Evolutionary conservation across 139 green algal species (phyloP), one percentile per base, ranked within the genome.

Genomic region (Eudorina sp.): DNA sequence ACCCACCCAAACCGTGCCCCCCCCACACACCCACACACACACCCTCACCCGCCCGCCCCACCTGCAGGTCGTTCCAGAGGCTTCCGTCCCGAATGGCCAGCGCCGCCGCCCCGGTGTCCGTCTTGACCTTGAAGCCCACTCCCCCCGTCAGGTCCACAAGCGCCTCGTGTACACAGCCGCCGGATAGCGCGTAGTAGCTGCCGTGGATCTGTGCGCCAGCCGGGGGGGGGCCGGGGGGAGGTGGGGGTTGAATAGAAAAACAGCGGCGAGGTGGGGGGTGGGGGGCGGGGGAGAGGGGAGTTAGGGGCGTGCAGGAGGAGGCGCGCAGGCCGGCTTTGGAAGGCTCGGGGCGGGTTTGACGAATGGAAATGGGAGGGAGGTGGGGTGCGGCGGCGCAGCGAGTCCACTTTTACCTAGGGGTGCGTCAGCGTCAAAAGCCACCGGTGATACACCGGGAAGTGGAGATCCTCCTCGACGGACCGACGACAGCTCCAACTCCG

Each of bases 61-160:
- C 79, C 48, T 48, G 43, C 62, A 93, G 74, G 70, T 88, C 48
- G 11, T 23, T 13, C 90, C 90, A 91, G 29, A 91, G 66, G 7
- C 16, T 23, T 9, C 38, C 90, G 5, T 81, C 83, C 83, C 2
- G 3, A 23, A 36, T 62, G 46, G 68, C 68, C 36, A 25, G 25
- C 48, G 46, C 64, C 7, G 48, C 68, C 43, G 27, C 6, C 46
- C 13, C 45, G 21, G 70, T 36, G 41, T 92, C 90, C 25, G 93
- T 74, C 62, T 91, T 90, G 11, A 92, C 55, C 85, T 94, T 94
- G 34, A 70, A 84, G 31, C 83, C 75, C 73, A 94, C 90, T 11
- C 92, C 92, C 3, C 93, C 93, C 2, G 93, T 95, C 13, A 95
- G 89, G 64, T 95, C 93, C 51, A 92, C 90, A 66, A 95, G 88